These are phyloP conservation scores for Osmanthus fragrans DNA, from an alignment of 257 asterid genomes.

Conservation along the genomic window DNA sequence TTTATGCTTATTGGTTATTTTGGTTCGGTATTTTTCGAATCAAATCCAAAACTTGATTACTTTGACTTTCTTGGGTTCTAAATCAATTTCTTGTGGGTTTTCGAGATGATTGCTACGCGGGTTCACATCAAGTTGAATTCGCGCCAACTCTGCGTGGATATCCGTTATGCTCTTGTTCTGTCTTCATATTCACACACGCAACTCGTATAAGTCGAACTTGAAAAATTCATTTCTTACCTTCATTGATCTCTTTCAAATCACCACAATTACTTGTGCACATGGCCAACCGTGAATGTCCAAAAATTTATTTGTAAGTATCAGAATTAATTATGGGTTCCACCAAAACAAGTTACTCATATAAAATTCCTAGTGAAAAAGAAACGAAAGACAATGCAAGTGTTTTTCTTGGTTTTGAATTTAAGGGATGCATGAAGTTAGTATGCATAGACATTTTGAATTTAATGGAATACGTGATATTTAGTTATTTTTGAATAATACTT, in stretches of 20 bases:
- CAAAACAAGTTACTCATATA: neutral
- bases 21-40: no score
- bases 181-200: neutral
- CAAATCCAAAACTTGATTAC: no score
- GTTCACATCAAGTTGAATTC: no score
- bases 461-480: neutral
- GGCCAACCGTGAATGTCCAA: constrained; percentile 3
- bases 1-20: no score
- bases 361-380: neutral
- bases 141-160: neutral
- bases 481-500: neutral
- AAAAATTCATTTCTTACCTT: neutral
- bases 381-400: no score
- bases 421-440: neutral
- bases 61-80: no score
- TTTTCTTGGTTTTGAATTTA: no score
- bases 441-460: neutral
- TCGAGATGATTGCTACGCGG: no score
- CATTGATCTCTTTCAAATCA: neutral
- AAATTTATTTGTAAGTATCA: neutral
- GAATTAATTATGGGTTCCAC: neutral
- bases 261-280: neutral
- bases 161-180: neutral
- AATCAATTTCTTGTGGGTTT: no score
- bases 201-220: neutral